Evolutionary conservation across 352 stramenopile species (phyloP), one percentile per base, ranked within the genome.

Genomic region (Phytophthora sansomeana): DNA sequence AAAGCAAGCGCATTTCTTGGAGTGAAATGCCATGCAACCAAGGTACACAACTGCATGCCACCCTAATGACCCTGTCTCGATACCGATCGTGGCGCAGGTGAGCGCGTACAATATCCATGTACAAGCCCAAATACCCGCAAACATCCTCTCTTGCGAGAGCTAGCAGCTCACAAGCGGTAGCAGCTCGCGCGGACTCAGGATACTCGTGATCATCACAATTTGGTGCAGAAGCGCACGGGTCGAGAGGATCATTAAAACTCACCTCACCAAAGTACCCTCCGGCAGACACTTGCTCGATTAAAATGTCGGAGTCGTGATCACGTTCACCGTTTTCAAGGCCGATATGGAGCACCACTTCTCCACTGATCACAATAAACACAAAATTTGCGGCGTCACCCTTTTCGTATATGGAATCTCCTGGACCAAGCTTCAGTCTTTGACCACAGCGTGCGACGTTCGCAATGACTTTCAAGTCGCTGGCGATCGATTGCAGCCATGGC

Each of bases 211-310:
- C 55, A 10, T 56, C 60, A 26, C 55, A 61, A 33, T 56, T 38
- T 14, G 41, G 16, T 19, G 14, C 17, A 8, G 13, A 62, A 54
- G 49, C 26, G 16, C 13, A 50, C 14, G 14, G 10, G 21, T 64
- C 65, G 0, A 52, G 32, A 1, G 67, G 57, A 10, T 69, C 63
- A 14, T 68, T 21, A 3, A 92, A 58, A 28, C 75, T 87, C 0
- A 80, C 62, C 59, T 92, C 82, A 17, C 84, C 84, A 38, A 91
- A 92, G 66, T 76, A 92, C 16, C 84, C 84, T 7, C 80, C 80
- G 0, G 53, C 19, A 13, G 35, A 4, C 7, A 92, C 81, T 11
- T 61, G 50, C 39, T 92, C 80, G 3, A 70, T 57, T 11, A 72
- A 11, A 3, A 32, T 19, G 6, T 57, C 16, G 0, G 29, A 26